A percentile compares a stretch with the other conserved stretches of the same genome.
phyloP scores from a whole-genome alignment of 495 filamentous ascomycete species.

The Parmelia sp. region DNA sequence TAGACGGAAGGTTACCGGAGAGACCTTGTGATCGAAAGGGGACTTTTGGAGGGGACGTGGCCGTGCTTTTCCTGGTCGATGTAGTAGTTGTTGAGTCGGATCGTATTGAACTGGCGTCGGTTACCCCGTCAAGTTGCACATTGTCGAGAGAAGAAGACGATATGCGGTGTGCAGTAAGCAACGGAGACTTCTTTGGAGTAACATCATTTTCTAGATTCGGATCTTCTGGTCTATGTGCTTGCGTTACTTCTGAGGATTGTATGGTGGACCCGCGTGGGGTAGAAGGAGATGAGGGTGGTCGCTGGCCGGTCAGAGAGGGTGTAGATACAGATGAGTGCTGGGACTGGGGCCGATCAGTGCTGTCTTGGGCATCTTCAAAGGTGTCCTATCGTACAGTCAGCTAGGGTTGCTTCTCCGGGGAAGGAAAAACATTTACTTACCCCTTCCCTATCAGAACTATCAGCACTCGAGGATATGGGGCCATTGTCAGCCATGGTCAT shows the following conservation, averaged over 20 bases:
- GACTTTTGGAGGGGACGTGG: conserved; percentile 45
- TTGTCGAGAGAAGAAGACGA: conserved; percentile 64
- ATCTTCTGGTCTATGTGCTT: conserved; percentile 24
- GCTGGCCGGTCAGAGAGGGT: conserved; percentile 46
- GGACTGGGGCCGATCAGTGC: conserved; percentile 33
- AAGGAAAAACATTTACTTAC: conserved; percentile 32
- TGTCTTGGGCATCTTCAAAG: conserved; percentile 71
- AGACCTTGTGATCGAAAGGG: conserved; percentile 45
- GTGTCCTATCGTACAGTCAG: conserved; percentile 51
- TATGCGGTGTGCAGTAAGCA: conserved; percentile 54
- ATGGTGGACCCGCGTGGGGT: conserved; percentile 21
- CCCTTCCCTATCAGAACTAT: conserved; percentile 46
- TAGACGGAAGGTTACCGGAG: conserved; percentile 46
- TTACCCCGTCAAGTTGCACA: conserved; percentile 58
- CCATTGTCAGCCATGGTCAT: conserved; percentile 21
- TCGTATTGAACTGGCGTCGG: conserved; percentile 34
- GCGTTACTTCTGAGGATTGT: conserved; percentile 1
- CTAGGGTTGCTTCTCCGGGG: background rate
- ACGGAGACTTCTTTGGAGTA: conserved; percentile 42
- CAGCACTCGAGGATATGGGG: conserved; percentile 31
- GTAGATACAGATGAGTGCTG: conserved; percentile 33
- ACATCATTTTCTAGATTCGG: conserved; percentile 33
- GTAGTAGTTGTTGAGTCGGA: conserved; percentile 26
- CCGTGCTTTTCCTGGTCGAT: conserved; percentile 33
- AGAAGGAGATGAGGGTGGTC: conserved; percentile 30